These are phyloP conservation scores for Moesziomyces sp. DNA, from an alignment of 1,284 basidiomycete species.

Conservation along the genomic window DNA sequence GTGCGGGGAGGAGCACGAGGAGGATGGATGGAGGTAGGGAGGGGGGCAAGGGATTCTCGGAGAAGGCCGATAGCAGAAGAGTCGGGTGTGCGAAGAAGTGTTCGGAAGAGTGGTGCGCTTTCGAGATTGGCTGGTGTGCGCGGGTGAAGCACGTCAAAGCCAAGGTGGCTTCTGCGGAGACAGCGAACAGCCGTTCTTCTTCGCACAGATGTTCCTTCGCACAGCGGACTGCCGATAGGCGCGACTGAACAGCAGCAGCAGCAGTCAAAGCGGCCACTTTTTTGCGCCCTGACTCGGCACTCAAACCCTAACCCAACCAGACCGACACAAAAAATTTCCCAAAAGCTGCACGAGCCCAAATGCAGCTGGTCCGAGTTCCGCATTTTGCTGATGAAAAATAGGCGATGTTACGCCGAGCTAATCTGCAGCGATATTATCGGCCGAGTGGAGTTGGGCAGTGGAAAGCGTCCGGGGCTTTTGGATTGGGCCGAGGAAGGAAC, in stretches of 20 bases:
- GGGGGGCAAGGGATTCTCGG: conserved; percentile 1
- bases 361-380: neutral
- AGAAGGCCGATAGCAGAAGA: conserved; percentile 23
- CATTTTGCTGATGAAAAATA: neutral
- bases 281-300: too few species aligned
- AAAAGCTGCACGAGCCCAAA: neutral
- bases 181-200: conserved; percentile 6
- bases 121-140: conserved; percentile 11
- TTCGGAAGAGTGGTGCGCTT: conserved; percentile 2
- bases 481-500: too few species aligned
- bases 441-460: neutral
- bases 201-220: neutral
- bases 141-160: conserved; percentile 3
- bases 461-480: too few species aligned
- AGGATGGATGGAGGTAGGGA: conserved; percentile 12
- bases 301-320: neutral
- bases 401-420: too few species aligned
- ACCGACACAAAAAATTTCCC: neutral
- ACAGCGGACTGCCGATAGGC: too few species aligned
- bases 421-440: neutral
- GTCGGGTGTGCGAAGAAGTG: conserved; percentile 4
- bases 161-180: conserved; percentile 6
- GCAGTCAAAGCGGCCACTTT: too few species aligned
- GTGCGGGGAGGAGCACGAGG: conserved; percentile 1
- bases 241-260: too few species aligned